phyloP scores from a whole-genome alignment of 2,329 filamentous ascomycete genomes.

The Chalaropsis ovoidea region DNA sequence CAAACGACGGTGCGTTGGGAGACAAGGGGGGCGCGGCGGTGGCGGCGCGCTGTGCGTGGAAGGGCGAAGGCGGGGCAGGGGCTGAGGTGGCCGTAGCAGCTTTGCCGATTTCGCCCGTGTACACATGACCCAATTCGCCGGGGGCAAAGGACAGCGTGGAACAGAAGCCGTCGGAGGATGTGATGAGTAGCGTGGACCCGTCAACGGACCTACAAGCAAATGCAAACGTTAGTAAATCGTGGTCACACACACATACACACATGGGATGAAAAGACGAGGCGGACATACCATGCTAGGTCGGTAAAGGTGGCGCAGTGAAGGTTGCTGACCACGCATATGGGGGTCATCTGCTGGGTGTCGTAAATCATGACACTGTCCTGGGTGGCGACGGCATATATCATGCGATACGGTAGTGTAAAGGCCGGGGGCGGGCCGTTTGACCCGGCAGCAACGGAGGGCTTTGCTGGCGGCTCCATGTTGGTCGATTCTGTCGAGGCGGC shows the following conservation, averaged over 20 bases:
- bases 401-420: slow-evolving; percentile 81
- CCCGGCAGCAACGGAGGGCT: slow-evolving; percentile 43
- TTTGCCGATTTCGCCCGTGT: slow-evolving; percentile 62
- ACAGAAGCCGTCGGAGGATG: slow-evolving; percentile 97
- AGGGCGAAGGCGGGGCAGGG: slow-evolving; percentile 53
- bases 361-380: slow-evolving; percentile 92
- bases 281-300: slow-evolving; percentile 77
- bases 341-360: slow-evolving; percentile 92
- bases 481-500: slow-evolving; percentile 36
- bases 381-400: slow-evolving; percentile 93
- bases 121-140: slow-evolving; percentile 75
- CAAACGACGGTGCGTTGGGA: slow-evolving; percentile 34
- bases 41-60: slow-evolving; percentile 41
- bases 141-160: slow-evolving; percentile 76
- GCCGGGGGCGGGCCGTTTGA: slow-evolving; percentile 55
- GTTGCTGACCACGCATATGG: slow-evolving; percentile 90
- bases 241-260: not conserved
- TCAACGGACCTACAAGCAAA: slow-evolving; percentile 38
- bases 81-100: slow-evolving; percentile 65
- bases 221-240: slow-evolving; percentile 1
- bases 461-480: slow-evolving; percentile 76
- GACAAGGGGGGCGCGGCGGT: slow-evolving; percentile 60
- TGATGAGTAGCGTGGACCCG: slow-evolving; percentile 62
- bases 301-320: slow-evolving; percentile 96
- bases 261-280: not conserved